These are phyloP conservation scores for Rubroshorea leprosula DNA, from an alignment of 345 rosid genomes.

Conservation along the genomic window DNA sequence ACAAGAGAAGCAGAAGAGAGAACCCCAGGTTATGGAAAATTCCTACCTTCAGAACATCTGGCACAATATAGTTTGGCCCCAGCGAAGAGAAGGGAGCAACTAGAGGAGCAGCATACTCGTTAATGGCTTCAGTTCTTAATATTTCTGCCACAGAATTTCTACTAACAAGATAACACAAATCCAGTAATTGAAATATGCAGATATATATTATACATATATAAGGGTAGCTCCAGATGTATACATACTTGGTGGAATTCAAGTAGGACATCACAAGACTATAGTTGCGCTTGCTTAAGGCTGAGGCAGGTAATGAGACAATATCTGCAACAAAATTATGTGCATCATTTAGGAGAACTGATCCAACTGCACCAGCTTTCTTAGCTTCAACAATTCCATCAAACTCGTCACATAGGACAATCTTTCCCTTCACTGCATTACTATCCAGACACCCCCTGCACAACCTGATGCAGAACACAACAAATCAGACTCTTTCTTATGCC, in stretches of 20 bases:
- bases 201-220: too few species aligned
- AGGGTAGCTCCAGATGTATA: background rate
- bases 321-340: constrained; percentile 5
- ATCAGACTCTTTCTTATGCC: constrained; percentile 24
- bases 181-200: background rate
- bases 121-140: constrained; percentile 3
- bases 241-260: constrained; percentile 27
- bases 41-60: constrained; percentile 29
- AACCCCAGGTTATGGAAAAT: background rate
- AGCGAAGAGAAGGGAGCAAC: constrained; percentile 26
- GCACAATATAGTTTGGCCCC: constrained; percentile 25
- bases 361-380: constrained; percentile 29
- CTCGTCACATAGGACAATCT: constrained; percentile 42
- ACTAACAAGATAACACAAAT: background rate
- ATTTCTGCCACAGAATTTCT: constrained; percentile 30
- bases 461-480: constrained; percentile 25
- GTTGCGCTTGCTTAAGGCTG: constrained; percentile 2
- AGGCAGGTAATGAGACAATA: constrained; percentile 25
- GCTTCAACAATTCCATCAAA: background rate
- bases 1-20: background rate
- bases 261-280: constrained; percentile 22
- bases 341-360: constrained; percentile 17
- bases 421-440: constrained; percentile 39
- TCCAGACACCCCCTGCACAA: constrained; percentile 31
- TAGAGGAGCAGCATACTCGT: constrained; percentile 21